Percentiles rank a stretch among this genome's conserved stretches.
Conservation (phyloP, 2,329 filamentous ascomycete genomes). For the Incumbomyces lentus region DNA sequence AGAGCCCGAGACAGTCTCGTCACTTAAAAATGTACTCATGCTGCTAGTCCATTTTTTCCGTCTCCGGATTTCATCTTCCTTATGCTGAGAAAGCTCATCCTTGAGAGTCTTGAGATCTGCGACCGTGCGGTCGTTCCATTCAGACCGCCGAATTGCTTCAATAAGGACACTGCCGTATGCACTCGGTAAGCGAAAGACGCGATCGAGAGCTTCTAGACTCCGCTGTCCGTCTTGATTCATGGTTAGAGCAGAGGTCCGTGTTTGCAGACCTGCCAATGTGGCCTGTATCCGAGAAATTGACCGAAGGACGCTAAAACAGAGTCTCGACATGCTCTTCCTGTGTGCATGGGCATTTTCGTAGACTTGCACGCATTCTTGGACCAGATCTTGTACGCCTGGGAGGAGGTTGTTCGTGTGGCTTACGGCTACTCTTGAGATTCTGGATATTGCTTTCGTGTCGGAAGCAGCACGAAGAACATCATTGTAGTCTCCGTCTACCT, state of each 20-base stretch:
- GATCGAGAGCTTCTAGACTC: slow-evolving; percentile 68
- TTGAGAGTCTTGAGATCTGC: slow-evolving; percentile 76
- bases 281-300: slow-evolving; percentile 71
- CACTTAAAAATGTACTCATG: slow-evolving; percentile 17
- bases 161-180: slow-evolving; percentile 83
- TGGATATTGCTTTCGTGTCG: slow-evolving; percentile 53
- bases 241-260: slow-evolving; percentile 60
- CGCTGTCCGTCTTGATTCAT: slow-evolving; percentile 65
- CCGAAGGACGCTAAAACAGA: slow-evolving; percentile 68
- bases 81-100: slow-evolving; percentile 84
- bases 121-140: slow-evolving; percentile 88
- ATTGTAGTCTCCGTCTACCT: slow-evolving; percentile 78
- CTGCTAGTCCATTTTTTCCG: slow-evolving; percentile 73
- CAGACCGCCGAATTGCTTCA: slow-evolving; percentile 73
- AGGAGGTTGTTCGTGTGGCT: slow-evolving; percentile 54
- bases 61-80: slow-evolving; percentile 83
- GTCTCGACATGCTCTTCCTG: slow-evolving; percentile 41
- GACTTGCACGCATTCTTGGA: slow-evolving; percentile 45
- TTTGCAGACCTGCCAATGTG: slow-evolving; percentile 60
- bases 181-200: slow-evolving; percentile 73
- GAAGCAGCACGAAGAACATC: slow-evolving; percentile 60
- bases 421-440: slow-evolving; percentile 54
- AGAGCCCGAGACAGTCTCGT: slow-evolving; percentile 23
- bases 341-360: slow-evolving; percentile 56
- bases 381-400: slow-evolving; percentile 49